Evolutionary conservation across 2,329 filamentous ascomycete genomes (phyloP).

Genomic region (Venturiaceae sp.): DNA sequence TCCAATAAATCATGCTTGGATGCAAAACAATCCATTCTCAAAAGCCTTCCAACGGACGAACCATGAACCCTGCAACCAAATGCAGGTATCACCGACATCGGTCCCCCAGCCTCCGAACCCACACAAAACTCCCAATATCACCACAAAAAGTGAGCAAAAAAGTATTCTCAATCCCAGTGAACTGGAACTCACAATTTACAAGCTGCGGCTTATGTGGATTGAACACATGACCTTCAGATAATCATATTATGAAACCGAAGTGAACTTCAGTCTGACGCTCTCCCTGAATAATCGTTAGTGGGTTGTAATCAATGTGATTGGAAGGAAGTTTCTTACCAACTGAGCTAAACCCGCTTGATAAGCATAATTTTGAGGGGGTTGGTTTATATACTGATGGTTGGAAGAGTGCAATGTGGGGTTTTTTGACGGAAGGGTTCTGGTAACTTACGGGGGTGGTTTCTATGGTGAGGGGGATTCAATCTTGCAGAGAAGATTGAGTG

Average conservation of each 20-base stretch:
- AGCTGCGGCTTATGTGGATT: background rate
- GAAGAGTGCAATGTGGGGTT: too few relatives aligned
- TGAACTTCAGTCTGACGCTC: background rate
- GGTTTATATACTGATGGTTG: too few relatives aligned
- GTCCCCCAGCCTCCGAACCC: background rate
- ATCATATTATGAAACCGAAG: background rate
- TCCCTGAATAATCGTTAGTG: too few relatives aligned
- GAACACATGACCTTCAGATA: slow-evolving; percentile 2
- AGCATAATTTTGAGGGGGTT: background rate
- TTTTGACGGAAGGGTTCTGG: too few relatives aligned
- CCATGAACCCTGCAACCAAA: background rate
- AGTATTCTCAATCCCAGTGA: background rate
- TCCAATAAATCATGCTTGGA: too few relatives aligned
- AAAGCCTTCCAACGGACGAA: too few relatives aligned
- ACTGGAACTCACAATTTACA: background rate
- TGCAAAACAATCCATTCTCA: background rate
- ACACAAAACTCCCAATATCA: too few relatives aligned
- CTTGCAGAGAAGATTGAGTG: too few relatives aligned
- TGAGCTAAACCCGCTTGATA: background rate
- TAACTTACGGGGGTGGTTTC: too few relatives aligned
- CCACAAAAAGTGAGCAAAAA: background rate
- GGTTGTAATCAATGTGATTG: too few relatives aligned
- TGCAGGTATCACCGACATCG: background rate
- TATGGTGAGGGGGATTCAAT: too few relatives aligned
- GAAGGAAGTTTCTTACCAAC: too few relatives aligned